Base-by-base conservation (phyloP, 148 eudicot genomes). In the Simmondsia chinensis region DNA sequence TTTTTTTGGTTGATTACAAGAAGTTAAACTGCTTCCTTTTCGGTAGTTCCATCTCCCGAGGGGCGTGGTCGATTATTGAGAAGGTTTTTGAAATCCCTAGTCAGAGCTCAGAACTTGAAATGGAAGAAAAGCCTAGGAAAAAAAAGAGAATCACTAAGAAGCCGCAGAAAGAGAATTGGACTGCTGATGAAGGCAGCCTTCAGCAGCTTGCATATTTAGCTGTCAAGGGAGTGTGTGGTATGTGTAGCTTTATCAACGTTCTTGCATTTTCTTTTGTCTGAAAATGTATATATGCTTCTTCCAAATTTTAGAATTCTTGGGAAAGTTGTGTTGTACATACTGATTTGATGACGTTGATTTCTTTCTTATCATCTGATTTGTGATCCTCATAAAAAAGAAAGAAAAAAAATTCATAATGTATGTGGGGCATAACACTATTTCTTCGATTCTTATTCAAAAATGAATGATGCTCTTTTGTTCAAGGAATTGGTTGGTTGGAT, bases 31-130 rank as follows among this genome's bases (percentile, higher is more conserved):
- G 95, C 66, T 48, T 67, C 52, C 69, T 85, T 38, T 48, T 60
- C 37, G 68, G 64, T 52, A 56, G 94, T 46, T 45, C 79, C 35
- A 56, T 65, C 46, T 79, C 85, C 27, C 65, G 68, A 22, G 94
- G 97, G 64, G 95, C 79, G 12, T 91, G 95, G 97, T 85, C 95
- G 1, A 54, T 72, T 18, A 59, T 85, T 38, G 97, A 91, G 68
- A 79, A 79, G 58, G 73, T 57, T 44, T 30, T 66, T 39, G 44
- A 48, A 32, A 43, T 12, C 45, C 14, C 38, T 17, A 51, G 38
- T 47, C 37, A 43, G 23, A 45, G 39, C 33, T 39, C 47, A 33
- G 65, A 57, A 46, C 43, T 34, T 51, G 7, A 9, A 0, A 39
- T 7, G 20, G 76, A 59, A 38, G 60, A 34, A 10, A 62, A 43